These are phyloP conservation scores for Claviceps digitariae DNA, from an alignment of 2,329 filamentous ascomycete genomes.

Conservation along the genomic window DNA sequence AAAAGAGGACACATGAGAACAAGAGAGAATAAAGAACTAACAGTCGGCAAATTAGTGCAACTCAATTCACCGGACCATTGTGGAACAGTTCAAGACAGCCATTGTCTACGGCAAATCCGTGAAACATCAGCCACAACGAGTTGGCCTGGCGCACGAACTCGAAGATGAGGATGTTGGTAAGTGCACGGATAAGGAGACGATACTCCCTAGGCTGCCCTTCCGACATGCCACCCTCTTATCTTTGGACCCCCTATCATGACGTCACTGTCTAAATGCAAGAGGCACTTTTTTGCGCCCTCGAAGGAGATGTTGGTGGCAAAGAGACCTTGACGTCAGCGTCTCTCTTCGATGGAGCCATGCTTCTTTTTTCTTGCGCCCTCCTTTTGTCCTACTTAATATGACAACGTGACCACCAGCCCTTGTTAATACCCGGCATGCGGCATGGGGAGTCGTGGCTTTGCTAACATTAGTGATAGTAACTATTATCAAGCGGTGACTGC, in stretches of 20 bases:
- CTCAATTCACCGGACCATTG: constrained; percentile 88
- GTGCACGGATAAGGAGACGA: constrained; percentile 26
- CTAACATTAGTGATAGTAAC: constrained; percentile 20
- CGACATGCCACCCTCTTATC: background rate
- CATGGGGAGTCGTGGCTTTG: background rate
- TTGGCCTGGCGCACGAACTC: constrained; percentile 81
- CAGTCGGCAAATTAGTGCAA: constrained; percentile 58
- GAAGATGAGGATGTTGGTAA: constrained; percentile 94
- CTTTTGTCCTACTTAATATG: background rate
- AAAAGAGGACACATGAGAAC: no score
- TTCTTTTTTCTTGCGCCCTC: no score
- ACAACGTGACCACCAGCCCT: background rate
- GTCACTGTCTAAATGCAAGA: background rate
- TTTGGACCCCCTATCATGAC: background rate
- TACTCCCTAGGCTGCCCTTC: no score
- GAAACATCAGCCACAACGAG: constrained; percentile 95
- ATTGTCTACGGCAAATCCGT: constrained; percentile 97
- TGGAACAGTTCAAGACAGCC: constrained; percentile 89
- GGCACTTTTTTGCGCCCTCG: no score
- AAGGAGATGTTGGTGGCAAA: no score
- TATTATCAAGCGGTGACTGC: constrained; percentile 51
- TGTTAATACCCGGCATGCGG: background rate
- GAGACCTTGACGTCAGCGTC: background rate
- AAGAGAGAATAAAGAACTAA: background rate
- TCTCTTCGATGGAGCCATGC: background rate